These are phyloP conservation scores for Starmera caribaea DNA, from an alignment of 805 yeast genomes.

Conservation along the genomic window DNA sequence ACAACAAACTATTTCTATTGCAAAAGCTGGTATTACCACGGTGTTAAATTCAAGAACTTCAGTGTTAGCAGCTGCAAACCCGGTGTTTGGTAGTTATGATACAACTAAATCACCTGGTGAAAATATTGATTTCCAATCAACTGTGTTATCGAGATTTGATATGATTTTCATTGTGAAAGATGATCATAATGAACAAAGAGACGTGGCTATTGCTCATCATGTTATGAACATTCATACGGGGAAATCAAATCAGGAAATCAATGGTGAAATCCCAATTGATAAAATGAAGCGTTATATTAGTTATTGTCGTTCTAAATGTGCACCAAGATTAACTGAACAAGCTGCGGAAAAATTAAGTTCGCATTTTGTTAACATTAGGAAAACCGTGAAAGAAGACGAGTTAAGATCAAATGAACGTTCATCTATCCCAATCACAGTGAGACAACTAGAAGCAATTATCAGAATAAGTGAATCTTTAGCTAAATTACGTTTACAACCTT, in stretches of 20 bases:
- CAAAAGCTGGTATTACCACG: constrained; percentile 98
- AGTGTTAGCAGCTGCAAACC: constrained; percentile 97
- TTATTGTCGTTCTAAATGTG: constrained; percentile 83
- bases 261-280: constrained; percentile 78
- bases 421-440: constrained; percentile 91
- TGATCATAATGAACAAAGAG: constrained; percentile 81
- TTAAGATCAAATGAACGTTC: constrained; percentile 78
- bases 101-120: constrained; percentile 96
- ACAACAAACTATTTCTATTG: constrained; percentile 97
- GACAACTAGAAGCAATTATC: constrained; percentile 95
- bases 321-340: constrained; percentile 81
- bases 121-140: constrained; percentile 94
- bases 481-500: constrained; percentile 69
- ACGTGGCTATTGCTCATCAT: constrained; percentile 84
- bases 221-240: constrained; percentile 94
- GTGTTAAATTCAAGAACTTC: constrained; percentile 93
- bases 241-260: constrained; percentile 46
- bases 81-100: constrained; percentile 93
- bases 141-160: constrained; percentile 94
- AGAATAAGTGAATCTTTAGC: constrained; percentile 95
- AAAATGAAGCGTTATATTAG: constrained; percentile 89
- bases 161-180: constrained; percentile 97
- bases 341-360: constrained; percentile 88
- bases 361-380: constrained; percentile 85
- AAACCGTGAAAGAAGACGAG: constrained; percentile 74